phyloP scores from a whole-genome alignment of 2,329 filamentous ascomycete genomes.

The Aspergillus eucalypticola region DNA sequence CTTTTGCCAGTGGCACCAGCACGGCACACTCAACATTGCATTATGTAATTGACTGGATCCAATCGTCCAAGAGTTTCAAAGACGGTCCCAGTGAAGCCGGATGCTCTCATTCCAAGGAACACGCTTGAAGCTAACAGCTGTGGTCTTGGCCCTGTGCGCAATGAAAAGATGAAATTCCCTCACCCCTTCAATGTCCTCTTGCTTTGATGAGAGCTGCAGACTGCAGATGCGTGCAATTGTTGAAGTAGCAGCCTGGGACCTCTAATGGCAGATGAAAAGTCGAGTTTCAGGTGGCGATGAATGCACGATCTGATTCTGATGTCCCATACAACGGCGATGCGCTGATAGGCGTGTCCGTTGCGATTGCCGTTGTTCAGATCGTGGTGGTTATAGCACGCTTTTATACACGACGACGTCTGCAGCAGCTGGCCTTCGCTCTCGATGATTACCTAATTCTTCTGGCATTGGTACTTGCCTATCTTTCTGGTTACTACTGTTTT shows the following conservation, averaged over 20 bases:
- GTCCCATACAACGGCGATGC: conserved; percentile 14
- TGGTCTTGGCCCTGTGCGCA: background rate
- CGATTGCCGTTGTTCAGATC: conserved; percentile 23
- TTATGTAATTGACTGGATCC: background rate
- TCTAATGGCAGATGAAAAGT: background rate
- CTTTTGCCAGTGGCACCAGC: background rate
- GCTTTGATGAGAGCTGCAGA: background rate
- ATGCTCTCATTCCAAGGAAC: background rate
- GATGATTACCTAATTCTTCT: conserved; percentile 29
- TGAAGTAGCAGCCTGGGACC: background rate
- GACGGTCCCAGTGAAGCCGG: background rate
- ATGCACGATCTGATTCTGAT: background rate
- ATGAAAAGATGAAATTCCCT: background rate
- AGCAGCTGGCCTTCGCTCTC: conserved; percentile 16
- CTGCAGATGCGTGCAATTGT: background rate
- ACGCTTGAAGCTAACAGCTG: background rate
- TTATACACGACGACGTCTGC: conserved; percentile 25
- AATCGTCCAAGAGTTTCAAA: background rate
- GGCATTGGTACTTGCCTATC: conserved; percentile 19
- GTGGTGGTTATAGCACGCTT: conserved; percentile 24
- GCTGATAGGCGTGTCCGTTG: conserved; percentile 21
- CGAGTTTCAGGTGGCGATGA: background rate
- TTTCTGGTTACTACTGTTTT: background rate
- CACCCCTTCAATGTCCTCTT: background rate
- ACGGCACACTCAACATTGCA: background rate